Percentiles rank a stretch among this genome's conserved stretches.
phyloP scores from a whole-genome alignment of 2,329 filamentous ascomycete genomes.

The Rutstroemia sp. region DNA sequence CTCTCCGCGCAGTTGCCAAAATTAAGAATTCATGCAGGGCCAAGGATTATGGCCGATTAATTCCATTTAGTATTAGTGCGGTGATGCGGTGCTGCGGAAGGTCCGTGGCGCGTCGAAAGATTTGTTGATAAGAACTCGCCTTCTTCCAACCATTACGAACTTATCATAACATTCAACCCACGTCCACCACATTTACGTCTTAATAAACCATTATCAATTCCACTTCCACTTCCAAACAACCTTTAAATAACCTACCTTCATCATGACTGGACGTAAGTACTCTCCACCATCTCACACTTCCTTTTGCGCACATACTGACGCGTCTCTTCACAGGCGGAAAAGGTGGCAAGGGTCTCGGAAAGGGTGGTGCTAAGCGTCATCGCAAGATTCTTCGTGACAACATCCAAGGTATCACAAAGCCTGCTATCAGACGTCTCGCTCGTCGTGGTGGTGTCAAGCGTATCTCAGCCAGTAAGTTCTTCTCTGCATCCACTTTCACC shows the following conservation, averaged over 20 bases:
- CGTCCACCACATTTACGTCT: background rate
- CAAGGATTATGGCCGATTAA: slow-evolving; percentile 11
- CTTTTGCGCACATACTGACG: slow-evolving; percentile 13
- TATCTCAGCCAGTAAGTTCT: slow-evolving; percentile 78
- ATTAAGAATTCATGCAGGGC: background rate
- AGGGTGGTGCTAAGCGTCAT: slow-evolving; percentile 98
- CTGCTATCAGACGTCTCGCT: slow-evolving; percentile 94
- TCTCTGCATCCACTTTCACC: background rate
- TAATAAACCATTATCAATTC: background rate
- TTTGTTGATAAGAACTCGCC: slow-evolving; percentile 19
- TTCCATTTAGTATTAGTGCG: slow-evolving; percentile 11
- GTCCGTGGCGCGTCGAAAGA: slow-evolving; percentile 19
- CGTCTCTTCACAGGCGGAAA: slow-evolving; percentile 27
- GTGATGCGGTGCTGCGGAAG: slow-evolving; percentile 21
- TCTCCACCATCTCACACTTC: background rate
- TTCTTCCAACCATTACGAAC: slow-evolving; percentile 10
- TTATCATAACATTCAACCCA: slow-evolving; percentile 6
- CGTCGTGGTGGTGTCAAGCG: slow-evolving; percentile 99
- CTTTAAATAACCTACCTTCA: slow-evolving; percentile 29
- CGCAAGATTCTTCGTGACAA: slow-evolving; percentile 99
- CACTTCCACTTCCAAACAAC: background rate
- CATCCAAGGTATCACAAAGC: slow-evolving; percentile 99
- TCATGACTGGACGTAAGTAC: slow-evolving; percentile 53
- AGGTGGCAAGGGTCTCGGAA: slow-evolving; percentile 95
- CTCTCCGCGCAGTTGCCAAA: too few relatives aligned